Evolutionary conservation across 306 rosid genomes (phyloP).

Genomic region (cucumber (Cucumis sativus)): DNA sequence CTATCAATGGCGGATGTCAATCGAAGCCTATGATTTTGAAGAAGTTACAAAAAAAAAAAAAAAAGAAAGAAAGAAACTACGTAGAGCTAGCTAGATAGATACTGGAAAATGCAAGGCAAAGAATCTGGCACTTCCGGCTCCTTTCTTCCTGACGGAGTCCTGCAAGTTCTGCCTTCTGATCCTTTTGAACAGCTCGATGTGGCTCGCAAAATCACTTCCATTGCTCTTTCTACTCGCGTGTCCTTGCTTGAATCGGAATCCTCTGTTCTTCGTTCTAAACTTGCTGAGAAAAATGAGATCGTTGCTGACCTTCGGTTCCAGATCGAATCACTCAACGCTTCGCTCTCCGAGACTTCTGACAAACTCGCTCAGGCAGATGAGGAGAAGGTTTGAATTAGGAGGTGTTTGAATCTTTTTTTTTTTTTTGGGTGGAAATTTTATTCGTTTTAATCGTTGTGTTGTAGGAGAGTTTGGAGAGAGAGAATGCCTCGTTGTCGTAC

Average conservation of each 20-base stretch:
- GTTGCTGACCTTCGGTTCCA: constrained; percentile 43
- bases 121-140: constrained; percentile 31
- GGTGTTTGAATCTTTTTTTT: neutral
- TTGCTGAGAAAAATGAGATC: constrained; percentile 40
- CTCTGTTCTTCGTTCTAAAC: constrained; percentile 28
- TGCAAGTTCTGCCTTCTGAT: constrained; percentile 59
- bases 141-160: constrained; percentile 51
- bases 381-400: constrained; percentile 39
- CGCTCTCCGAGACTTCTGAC: constrained; percentile 39
- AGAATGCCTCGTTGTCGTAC: constrained; percentile 46
- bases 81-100: neutral
- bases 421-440: neutral
- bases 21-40: neutral
- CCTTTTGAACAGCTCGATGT: constrained; percentile 89
- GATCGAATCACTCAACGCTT: constrained; percentile 39
- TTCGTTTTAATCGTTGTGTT: neutral
- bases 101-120: constrained; percentile 24
- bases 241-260: constrained; percentile 41
- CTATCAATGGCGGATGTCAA: neutral
- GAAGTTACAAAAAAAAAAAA: neutral
- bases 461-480: constrained; percentile 56
- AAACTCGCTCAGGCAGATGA: constrained; percentile 39
- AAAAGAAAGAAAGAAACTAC: neutral
- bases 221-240: constrained; percentile 76
- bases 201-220: constrained; percentile 89